These are phyloP conservation scores for Kuraishia borneana DNA, from an alignment of 805 yeast species.

Conservation along the genomic window DNA sequence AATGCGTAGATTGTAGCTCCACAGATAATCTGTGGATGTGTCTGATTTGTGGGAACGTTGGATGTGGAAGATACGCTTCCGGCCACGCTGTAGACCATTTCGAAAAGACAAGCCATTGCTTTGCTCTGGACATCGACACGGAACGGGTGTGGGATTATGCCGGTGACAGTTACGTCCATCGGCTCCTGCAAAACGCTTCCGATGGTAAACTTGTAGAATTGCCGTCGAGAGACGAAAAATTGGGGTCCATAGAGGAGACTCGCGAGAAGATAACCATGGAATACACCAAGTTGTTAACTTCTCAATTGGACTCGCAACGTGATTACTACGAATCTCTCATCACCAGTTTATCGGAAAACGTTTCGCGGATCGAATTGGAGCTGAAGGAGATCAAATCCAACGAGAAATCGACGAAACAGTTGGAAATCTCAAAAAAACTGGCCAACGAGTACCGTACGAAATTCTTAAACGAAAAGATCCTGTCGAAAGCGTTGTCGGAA, in stretches of 20 bases:
- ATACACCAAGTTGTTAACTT: constrained; percentile 65
- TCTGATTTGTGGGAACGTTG: constrained; percentile 82
- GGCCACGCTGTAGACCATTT: constrained; percentile 84
- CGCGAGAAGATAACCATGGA: constrained; percentile 57
- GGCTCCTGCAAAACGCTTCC: constrained; percentile 71
- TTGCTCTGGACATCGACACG: constrained; percentile 77
- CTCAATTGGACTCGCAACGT: constrained; percentile 79
- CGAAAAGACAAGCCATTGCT: constrained; percentile 70
- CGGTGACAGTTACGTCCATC: constrained; percentile 81
- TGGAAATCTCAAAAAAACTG: constrained; percentile 9
- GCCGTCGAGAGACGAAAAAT: constrained; percentile 21
- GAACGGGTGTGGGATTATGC: constrained; percentile 95
- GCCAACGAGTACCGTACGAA: constrained; percentile 3
- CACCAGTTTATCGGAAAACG: constrained; percentile 3
- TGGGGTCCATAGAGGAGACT: constrained; percentile 5
- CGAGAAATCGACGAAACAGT: constrained; percentile 18
- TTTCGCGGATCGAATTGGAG: too few species aligned
- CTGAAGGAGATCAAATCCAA: constrained; percentile 18
- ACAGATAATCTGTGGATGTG: constrained; percentile 76
- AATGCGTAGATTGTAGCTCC: constrained; percentile 49
- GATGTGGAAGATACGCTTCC: constrained; percentile 79
- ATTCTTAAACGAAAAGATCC: constrained; percentile 26
- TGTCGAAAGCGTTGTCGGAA: constrained; percentile 28
- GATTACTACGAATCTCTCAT: constrained; percentile 62
- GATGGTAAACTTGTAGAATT: constrained; percentile 88